Base-by-base conservation (phyloP, 1,284 basidiomycete species). In the Marasmius sp. region DNA sequence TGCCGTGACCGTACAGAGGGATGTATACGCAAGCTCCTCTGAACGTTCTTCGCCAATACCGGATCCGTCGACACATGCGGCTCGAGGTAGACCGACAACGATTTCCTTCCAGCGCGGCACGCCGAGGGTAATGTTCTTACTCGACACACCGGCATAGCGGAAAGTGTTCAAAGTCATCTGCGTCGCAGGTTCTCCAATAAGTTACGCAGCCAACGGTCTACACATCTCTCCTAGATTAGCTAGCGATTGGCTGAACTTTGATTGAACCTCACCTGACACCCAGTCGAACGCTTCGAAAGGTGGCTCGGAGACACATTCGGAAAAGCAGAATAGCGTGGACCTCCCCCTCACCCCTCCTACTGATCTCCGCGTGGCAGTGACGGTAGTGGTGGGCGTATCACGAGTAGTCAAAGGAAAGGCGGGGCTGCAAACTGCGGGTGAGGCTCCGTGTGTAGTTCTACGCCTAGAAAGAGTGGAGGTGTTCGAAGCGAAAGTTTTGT, bases 181-280 rank as follows among this genome's bases (percentile, higher is more conserved):
- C 1, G 97, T 99, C 2, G 97, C 97, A 0, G 97, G 97, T 82
- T 99, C 97, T 77, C 97, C 97, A 67, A 99, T 99, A 5, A 95
- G 98, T 78, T 99, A 97, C 0, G 97, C 97, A 41, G 97, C 93
- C 14, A 99, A 85, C 0, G 95, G 98, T 53, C 97, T 97, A 69
- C 97, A 99, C 97, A 99, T 99, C 78, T 99, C 97, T 57, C 97
- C 96, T 0, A 97, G 94, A 71, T 97, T 92, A 22, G 86, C 95
- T 2, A 98, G 72, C 1, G 96, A 93, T 69, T 89, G 89, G 72
- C 97, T 96, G 82, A 97, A 98, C 74, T 95, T 94, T 39, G 92
- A 84, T 75, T 98, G 95, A 56, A 99, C 88, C 77, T 99, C 97
- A 67, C 97, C 97, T 61, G 98, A 72, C 3, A 98, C 93, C 96